Evolutionary conservation across 2,329 filamentous ascomycete genomes (phyloP).

Genomic region (Basipetospora sp.): DNA sequence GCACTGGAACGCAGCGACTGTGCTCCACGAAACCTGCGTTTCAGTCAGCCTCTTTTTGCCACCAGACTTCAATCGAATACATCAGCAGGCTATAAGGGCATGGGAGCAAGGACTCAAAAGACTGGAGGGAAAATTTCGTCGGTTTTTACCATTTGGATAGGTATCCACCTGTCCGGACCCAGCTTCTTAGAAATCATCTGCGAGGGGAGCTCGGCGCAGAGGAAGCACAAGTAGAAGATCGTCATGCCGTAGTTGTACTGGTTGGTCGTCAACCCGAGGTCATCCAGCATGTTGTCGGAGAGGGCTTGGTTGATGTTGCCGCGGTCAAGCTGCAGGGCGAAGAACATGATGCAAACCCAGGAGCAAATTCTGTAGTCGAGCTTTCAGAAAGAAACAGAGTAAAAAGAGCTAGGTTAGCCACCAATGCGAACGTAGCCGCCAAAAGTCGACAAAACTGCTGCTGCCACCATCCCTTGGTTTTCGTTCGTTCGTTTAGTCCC

Average conservation of each 20-base stretch:
- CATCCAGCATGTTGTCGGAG: conserved; percentile 16
- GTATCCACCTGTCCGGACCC: conserved; percentile 46
- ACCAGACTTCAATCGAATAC: no score
- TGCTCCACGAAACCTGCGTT: conserved; percentile 38
- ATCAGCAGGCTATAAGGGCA: no score
- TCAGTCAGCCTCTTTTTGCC: no score
- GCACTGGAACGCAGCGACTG: conserved; percentile 35
- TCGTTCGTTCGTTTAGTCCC: no score
- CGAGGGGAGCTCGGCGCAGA: conserved; percentile 34
- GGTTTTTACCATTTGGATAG: conserved; percentile 35
- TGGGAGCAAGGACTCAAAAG: not conserved
- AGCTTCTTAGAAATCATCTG: conserved; percentile 45
- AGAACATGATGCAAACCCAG: conserved; percentile 25
- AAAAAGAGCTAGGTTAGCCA: no score
- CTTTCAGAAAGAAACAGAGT: no score
- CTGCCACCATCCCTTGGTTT: no score
- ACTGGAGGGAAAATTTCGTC: not conserved
- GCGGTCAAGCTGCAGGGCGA: conserved; percentile 18
- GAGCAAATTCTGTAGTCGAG: conserved; percentile 35
- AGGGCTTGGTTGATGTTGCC: conserved; percentile 18
- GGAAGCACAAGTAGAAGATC: conserved; percentile 18
- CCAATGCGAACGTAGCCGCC: no score
- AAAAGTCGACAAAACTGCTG: no score
- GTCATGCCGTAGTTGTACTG: conserved; percentile 21
- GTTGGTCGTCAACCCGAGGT: conserved; percentile 18